Percentiles rank a stretch among this genome's conserved stretches.
Conservation (phyloP, 495 filamentous ascomycete genomes). For the Neurospora sp. region DNA sequence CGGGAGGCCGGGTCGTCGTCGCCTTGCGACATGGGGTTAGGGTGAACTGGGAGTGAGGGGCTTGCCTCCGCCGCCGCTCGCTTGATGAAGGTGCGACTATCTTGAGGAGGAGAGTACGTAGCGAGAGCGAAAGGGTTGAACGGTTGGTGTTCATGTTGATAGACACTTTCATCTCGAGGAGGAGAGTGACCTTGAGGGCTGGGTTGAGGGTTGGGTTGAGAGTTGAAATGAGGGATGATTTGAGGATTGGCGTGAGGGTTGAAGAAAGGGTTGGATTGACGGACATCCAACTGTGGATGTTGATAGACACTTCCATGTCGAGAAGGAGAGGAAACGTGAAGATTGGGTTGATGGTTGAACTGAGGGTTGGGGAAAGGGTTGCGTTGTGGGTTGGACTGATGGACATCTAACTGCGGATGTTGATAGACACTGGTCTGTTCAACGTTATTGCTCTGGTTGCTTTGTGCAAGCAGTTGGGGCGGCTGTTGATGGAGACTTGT, state of each 20-base stretch:
- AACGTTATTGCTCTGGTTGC: neutral
- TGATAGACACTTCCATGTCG: neutral
- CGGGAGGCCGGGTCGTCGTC: neutral
- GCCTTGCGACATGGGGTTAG: neutral
- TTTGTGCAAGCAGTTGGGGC: neutral
- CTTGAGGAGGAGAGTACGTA: neutral
- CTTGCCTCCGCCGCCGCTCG: neutral
- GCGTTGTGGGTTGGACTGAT: neutral
- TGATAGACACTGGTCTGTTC: neutral
- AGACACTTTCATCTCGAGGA: neutral
- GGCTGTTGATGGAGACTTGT: neutral
- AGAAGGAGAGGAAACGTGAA: neutral
- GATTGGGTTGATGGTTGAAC: neutral
- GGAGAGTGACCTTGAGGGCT: neutral
- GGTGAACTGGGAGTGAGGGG: neutral
- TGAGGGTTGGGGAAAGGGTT: neutral
- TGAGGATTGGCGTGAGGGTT: neutral
- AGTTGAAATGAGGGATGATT: neutral
- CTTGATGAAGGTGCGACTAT: neutral
- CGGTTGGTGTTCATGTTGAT: neutral
- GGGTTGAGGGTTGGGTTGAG: neutral
- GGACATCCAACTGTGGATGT: neutral
- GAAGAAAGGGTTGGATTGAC: neutral
- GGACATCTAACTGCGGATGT: neutral
- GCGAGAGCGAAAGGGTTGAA: neutral